Evolutionary conservation across 257 asterid species (phyloP).

Genomic region (Solanum neorickii): DNA sequence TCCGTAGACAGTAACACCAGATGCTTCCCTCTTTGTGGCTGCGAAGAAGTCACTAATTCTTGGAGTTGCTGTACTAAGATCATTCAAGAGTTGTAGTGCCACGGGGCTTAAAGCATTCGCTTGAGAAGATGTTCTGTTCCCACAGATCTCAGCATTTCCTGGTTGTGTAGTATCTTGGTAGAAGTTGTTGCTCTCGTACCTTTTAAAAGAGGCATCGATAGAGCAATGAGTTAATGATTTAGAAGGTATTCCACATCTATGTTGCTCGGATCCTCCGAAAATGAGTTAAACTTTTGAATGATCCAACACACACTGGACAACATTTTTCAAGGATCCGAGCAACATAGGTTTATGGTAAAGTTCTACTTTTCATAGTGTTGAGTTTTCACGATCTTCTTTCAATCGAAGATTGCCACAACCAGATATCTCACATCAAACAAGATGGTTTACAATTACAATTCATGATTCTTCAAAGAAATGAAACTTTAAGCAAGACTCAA

Average conservation of each 20-base stretch:
- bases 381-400: background rate
- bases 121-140: slow-evolving; percentile 42
- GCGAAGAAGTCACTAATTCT: slow-evolving; percentile 46
- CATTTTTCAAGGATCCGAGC: background rate
- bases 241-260: background rate
- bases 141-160: slow-evolving; percentile 56
- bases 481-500: background rate
- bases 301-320: background rate
- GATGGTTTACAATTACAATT: background rate
- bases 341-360: background rate
- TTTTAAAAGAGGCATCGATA: background rate
- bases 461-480: background rate
- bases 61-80: slow-evolving; percentile 61
- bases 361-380: background rate
- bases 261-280: background rate
- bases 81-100: slow-evolving; percentile 24
- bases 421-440: background rate
- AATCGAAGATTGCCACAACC: background rate
- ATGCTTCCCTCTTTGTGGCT: slow-evolving; percentile 27
- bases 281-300: background rate
- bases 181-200: slow-evolving; percentile 79
- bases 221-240: background rate
- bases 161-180: slow-evolving; percentile 55
- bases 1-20: slow-evolving; percentile 26
- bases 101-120: slow-evolving; percentile 29